Base-by-base conservation (phyloP, 805 yeast species). In the Zygoascus flipseniorum region DNA sequence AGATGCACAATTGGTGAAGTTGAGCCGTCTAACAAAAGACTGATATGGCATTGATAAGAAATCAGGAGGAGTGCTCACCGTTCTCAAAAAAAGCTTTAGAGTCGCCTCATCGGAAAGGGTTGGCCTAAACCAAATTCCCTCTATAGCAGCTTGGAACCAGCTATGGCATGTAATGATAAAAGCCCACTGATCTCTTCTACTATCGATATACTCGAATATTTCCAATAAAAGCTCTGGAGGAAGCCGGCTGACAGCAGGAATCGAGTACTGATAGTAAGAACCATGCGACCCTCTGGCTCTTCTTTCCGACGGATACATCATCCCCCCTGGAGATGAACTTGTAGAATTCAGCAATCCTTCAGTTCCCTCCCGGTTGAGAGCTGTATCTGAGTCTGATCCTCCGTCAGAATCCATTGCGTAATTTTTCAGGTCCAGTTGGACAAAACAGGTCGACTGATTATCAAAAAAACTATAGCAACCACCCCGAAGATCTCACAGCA, bases 81-180 rank as follows among this genome's bases (percentile, higher is more conserved):
- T 80, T 45, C 73, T 48, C 48, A 77, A 72, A 49, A 89, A 76
- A 56, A 78, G 78, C 45, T 69, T 68, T 58, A 81, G 77, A 2
- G 82, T 73, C 1, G 65, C 55, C 47, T 73, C 75, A 55, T 75
- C 73, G 56, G 77, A 79, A 67, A 87, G 75, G 44, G 79, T 79
- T 2, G 97, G 97, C 55, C 98, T 78, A 65, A 87, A 86, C 95
- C 97, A 90, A 31, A 90, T 72, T 43, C 84, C 75, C 62, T 87
- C 96, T 10, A 89, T 81, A 13, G 86, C 81, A 43, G 86, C 73
- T 59, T 81, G 79, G 10, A 89, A 86, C 85, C 96, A 89, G 56
- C 82, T 78, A 61, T 80, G 82, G 69, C 96, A 89, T 8, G 88
- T 90, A 1, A 88, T 75, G 56, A 88, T 48, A 51, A 67, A 65